Evolutionary conservation across 176 grass and related monocot genomes (phyloP).

Genomic region (Stipa capillata): DNA sequence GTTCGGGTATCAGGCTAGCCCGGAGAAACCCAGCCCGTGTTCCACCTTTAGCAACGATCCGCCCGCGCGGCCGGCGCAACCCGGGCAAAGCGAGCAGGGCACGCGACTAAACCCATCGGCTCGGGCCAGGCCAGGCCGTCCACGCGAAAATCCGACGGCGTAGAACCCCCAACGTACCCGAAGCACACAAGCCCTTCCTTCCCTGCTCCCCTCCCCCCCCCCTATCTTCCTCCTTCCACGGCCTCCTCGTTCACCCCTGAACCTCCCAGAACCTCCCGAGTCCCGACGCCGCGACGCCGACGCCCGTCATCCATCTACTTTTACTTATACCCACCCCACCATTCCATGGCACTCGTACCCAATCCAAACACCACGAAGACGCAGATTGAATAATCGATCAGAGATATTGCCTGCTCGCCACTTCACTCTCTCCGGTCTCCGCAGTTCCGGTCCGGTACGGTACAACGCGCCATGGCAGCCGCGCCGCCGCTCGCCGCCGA

Average conservation of each 20-base stretch:
- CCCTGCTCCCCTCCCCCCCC: too few relatives aligned
- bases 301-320: neutral
- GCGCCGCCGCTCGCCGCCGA: conserved; percentile 25
- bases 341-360: neutral
- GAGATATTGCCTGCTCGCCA: neutral
- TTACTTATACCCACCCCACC: neutral
- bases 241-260: conserved; percentile 5
- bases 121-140: too few relatives aligned
- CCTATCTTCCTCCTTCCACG: conserved; percentile 20
- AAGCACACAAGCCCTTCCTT: neutral
- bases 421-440: neutral
- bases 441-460: neutral
- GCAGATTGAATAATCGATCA: neutral
- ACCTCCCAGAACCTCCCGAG: conserved; percentile 34
- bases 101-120: too few relatives aligned
- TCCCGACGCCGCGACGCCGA: neutral
- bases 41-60: too few relatives aligned
- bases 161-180: too few relatives aligned
- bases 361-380: neutral
- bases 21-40: too few relatives aligned
- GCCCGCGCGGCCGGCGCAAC: too few relatives aligned
- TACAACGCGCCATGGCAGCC: conserved; percentile 13
- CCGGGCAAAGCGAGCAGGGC: too few relatives aligned
- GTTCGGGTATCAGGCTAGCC: too few relatives aligned
- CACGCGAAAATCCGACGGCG: neutral